Evolutionary conservation across 108 stramenopile species (phyloP), one percentile per base, ranked within the genome.

Genomic region (Nitzschia sp.): DNA sequence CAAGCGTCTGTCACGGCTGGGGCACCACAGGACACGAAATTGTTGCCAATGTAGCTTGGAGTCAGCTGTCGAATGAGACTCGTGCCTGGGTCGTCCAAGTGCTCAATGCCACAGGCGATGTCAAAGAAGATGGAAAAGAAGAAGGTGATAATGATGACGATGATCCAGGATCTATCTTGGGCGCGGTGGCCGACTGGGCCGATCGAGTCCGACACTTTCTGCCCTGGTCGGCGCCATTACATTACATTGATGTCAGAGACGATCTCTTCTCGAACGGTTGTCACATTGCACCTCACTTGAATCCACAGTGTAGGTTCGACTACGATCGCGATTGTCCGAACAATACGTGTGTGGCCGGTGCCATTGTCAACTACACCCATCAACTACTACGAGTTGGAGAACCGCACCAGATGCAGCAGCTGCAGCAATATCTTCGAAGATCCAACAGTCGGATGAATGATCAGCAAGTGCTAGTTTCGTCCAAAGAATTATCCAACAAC

Each of bases 121-220:
- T 46, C 46, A 2, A 19, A 6, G 56, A 57, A 44, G 3, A 19
- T 8, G 54, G 66, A 28, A 57, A 23, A 13, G 38, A 41, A 13
- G 48, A 50, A n/a, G 30, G 30, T n/a, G 50, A 64, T 30, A 47
- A 19, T 3, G 50, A 17, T n/a, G 36, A 60, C 30, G 62, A 63
- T 13, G 45, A 55, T 5, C 29, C 50, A 9, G 52, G 54, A 30
- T 75, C 82, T 48, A 83, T 83, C 0, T 33, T 87, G 19, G 83
- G 58, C 17, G 36, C 50, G n/a, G 81, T 87, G 17, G 86, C 86
- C 1, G 75, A 84, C 63, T 87, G 86, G 86, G 86, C 86, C 22
- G 86, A 87, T 67, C 68, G 50, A 27, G 83, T 82, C 34, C 80
- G 86, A 9, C 68, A 70, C n/a, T 44, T 28, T 23, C 71, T 72